A percentile compares a stretch with the other conserved stretches of the same genome.
phyloP scores from a whole-genome alignment of 192 early-diverging fungal genomes.

The Irineochytrium annulatum region DNA sequence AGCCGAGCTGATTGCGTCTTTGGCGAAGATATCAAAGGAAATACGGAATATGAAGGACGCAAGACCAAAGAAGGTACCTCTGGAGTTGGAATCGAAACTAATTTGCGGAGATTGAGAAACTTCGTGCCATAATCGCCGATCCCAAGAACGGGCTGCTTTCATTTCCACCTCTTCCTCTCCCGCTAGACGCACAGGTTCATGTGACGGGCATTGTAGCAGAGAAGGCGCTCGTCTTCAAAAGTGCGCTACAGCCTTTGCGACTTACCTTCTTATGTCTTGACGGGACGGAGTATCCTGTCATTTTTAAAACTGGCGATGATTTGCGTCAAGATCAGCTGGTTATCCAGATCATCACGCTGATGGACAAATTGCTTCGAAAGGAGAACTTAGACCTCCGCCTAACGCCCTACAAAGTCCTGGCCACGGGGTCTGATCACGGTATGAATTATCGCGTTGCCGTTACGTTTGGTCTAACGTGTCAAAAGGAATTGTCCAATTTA shows the following conservation, averaged over 20 bases:
- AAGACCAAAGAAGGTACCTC: constrained; percentile 84
- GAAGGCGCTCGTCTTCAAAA: constrained; percentile 85
- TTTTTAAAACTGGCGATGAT: constrained; percentile 98
- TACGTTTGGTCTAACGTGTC: not conserved
- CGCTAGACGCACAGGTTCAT: constrained; percentile 84
- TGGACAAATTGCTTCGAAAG: constrained; percentile 91
- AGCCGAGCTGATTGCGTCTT: constrained; percentile 72
- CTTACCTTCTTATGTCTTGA: constrained; percentile 81
- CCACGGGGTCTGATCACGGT: constrained; percentile 93
- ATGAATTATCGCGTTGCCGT: constrained; percentile 4
- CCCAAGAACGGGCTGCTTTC: constrained; percentile 75
- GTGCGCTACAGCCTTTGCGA: constrained; percentile 79
- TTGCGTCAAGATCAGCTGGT: constrained; percentile 97
- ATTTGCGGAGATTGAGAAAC: constrained; percentile 65
- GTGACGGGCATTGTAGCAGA: constrained; percentile 73
- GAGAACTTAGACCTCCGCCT: constrained; percentile 93
- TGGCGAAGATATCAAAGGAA: constrained; percentile 72
- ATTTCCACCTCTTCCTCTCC: constrained; percentile 81
- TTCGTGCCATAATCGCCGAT: constrained; percentile 74
- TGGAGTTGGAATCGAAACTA: not conserved
- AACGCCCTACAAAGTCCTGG: constrained; percentile 93
- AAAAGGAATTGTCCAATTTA: constrained; percentile 81
- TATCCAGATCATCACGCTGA: constrained; percentile 94
- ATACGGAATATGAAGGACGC: constrained; percentile 75
- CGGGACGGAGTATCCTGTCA: constrained; percentile 87